Percentiles rank a stretch among this genome's conserved stretches.
Conservation (phyloP, 2,329 filamentous ascomycete genomes). For the Colletotrichum magnum region DNA sequence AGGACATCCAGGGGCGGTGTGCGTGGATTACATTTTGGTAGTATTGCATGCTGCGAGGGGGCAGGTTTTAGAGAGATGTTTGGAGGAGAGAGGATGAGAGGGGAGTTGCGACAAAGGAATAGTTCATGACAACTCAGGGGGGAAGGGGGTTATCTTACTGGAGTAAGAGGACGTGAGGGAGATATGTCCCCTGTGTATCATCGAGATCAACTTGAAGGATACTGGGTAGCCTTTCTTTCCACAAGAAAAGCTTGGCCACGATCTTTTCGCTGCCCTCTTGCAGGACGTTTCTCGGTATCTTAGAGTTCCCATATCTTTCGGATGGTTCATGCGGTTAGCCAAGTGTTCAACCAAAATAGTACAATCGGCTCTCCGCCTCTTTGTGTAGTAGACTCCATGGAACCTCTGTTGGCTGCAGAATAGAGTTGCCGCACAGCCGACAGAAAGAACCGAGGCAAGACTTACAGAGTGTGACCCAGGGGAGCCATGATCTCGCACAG, state of each 20-base stretch:
- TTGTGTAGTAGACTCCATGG: no score
- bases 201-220: slow-evolving; percentile 43
- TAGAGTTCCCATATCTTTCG: slow-evolving; percentile 43
- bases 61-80: not conserved
- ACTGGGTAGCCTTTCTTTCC: slow-evolving; percentile 42
- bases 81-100: not conserved
- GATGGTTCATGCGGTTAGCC: not conserved
- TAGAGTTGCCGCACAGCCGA: not conserved
- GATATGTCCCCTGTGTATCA: slow-evolving; percentile 35
- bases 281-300: slow-evolving; percentile 30
- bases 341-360: not conserved
- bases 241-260: slow-evolving; percentile 38
- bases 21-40: slow-evolving; percentile 45
- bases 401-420: no score
- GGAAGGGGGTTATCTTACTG: slow-evolving; percentile 37
- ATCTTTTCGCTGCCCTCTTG: slow-evolving; percentile 43
- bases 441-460: no score
- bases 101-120: no score
- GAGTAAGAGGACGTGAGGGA: slow-evolving; percentile 45
- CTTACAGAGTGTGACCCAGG: slow-evolving; percentile 44
- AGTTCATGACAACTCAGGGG: not conserved
- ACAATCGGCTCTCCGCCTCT: no score
- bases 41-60: slow-evolving; percentile 45
- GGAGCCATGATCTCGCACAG: slow-evolving; percentile 45
- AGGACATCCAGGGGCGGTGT: slow-evolving; percentile 47